phyloP scores from a whole-genome alignment of 306 rosid species.

The Begonia masoniana region DNA sequence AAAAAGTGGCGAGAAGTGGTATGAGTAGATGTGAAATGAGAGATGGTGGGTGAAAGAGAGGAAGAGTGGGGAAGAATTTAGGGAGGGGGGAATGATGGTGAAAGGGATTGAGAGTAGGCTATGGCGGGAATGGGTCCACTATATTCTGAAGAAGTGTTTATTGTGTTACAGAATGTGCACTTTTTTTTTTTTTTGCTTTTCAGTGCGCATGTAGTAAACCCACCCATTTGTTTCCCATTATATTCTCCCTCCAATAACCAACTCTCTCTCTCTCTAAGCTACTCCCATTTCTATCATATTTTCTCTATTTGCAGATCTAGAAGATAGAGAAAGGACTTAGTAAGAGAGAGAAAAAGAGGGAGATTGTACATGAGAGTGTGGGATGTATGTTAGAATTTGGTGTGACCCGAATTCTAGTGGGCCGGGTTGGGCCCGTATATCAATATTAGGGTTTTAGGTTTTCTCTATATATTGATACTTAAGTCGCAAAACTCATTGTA shows the following conservation, averaged over 20 bases:
- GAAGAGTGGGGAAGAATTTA: conserved; percentile 3
- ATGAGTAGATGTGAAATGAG: background rate
- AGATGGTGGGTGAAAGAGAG: conserved; percentile 9
- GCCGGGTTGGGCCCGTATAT: no score
- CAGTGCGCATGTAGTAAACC: background rate
- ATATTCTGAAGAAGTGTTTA: conserved; percentile 2
- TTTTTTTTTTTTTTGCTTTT: background rate
- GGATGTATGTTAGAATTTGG: no score
- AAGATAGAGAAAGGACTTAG: conserved; percentile 2
- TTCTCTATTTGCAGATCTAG: background rate
- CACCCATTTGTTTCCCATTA: background rate
- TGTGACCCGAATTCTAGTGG: no score
- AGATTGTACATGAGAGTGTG: conserved; percentile 1
- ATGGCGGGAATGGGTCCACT: conserved; percentile 55
- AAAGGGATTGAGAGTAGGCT: conserved; percentile 15
- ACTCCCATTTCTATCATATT: background rate
- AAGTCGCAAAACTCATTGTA: no score
- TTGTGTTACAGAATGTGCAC: background rate
- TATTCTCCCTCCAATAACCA: background rate
- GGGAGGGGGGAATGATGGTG: conserved; percentile 47
- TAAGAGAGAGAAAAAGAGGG: conserved; percentile 1
- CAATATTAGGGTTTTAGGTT: no score
- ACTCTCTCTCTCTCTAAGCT: background rate
- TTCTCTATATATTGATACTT: no score
- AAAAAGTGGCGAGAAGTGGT: background rate